Evolutionary conservation across 2,329 filamentous ascomycete species (phyloP).

Genomic region (Clarireedia monteithiana): DNA sequence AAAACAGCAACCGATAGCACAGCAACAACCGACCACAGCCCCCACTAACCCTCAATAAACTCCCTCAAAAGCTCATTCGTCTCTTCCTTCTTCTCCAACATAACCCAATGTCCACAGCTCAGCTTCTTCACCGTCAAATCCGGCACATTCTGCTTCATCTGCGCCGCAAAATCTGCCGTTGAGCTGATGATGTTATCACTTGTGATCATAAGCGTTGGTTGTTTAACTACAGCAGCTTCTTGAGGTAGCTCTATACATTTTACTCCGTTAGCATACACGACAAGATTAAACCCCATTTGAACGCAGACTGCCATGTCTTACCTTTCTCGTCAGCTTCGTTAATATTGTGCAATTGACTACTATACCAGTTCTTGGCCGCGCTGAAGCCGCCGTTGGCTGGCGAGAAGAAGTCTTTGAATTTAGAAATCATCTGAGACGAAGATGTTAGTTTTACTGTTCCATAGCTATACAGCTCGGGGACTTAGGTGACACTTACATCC

Average conservation of each 20-base stretch:
- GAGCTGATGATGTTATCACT: conserved; percentile 12
- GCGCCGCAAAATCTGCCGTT: conserved; percentile 9
- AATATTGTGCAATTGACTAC: background rate
- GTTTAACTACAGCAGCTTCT: conserved; percentile 2
- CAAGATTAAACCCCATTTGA: background rate
- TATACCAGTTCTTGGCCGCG: conserved; percentile 4
- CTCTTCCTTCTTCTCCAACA: conserved; percentile 17
- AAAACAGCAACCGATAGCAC: background rate
- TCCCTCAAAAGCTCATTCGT: conserved; percentile 9
- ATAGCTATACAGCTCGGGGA: rapidly evolving
- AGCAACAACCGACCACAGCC: background rate
- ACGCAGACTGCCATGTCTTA: background rate
- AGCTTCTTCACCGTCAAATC: conserved; percentile 14
- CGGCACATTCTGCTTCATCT: conserved; percentile 5
- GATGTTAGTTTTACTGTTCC: background rate
- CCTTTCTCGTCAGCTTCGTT: conserved; percentile 4
- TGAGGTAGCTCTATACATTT: conserved; percentile 8
- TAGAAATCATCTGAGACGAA: background rate
- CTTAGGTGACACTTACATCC: background rate
- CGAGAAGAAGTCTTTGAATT: background rate
- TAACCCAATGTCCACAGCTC: conserved; percentile 21
- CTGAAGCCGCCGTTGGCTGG: background rate
- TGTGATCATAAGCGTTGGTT: conserved; percentile 15
- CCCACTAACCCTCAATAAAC: conserved; percentile 5
- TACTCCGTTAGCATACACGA: background rate